Percentiles rank a stretch among this genome's conserved stretches.
phyloP scores from a whole-genome alignment of 106 monocot genomes.

The Gastrodia elata region DNA sequence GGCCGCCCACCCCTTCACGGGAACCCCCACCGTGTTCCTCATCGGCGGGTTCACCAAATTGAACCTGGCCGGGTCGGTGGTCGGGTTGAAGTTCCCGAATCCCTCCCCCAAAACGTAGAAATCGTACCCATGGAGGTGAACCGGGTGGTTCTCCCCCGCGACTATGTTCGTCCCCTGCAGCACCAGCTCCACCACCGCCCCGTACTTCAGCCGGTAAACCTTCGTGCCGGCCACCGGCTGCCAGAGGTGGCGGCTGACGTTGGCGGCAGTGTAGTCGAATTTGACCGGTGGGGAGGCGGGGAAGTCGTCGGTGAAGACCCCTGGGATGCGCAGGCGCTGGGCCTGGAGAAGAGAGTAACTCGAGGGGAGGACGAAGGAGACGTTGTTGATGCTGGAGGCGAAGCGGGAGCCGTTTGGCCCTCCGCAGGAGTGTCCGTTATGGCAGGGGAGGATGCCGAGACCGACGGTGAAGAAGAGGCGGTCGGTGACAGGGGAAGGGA shows the following conservation, averaged over 20 bases:
- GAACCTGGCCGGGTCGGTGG: conserved; percentile 32
- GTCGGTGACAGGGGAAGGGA: conserved; percentile 31
- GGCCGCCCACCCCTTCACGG: conserved; percentile 55
- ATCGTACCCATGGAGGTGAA: conserved; percentile 63
- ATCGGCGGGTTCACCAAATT: conserved; percentile 51
- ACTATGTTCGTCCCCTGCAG: conserved; percentile 55
- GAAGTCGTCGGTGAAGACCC: conserved; percentile 47
- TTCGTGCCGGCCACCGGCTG: conserved; percentile 35
- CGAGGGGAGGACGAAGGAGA: conserved; percentile 36
- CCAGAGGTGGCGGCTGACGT: conserved; percentile 35
- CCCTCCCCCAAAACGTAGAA: conserved; percentile 53
- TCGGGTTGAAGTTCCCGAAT: conserved; percentile 56
- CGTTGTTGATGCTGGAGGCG: conserved; percentile 46
- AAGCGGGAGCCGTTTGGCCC: conserved; percentile 40
- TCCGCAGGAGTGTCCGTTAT: conserved; percentile 13
- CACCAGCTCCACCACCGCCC: conserved; percentile 41
- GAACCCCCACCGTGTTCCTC: conserved; percentile 55
- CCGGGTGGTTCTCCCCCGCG: conserved; percentile 48
- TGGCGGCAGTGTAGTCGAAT: conserved; percentile 45
- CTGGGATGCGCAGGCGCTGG: conserved; percentile 17
- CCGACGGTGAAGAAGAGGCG: conserved; percentile 53
- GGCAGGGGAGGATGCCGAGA: conserved; percentile 39
- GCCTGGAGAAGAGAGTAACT: conserved; percentile 40
- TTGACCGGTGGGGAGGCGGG: conserved; percentile 33
- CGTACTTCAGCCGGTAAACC: conserved; percentile 35